Percentiles rank a stretch among this genome's conserved stretches.
Conservation (phyloP, 1,284 basidiomycete genomes). For the Fomitopsis betulina region DNA sequence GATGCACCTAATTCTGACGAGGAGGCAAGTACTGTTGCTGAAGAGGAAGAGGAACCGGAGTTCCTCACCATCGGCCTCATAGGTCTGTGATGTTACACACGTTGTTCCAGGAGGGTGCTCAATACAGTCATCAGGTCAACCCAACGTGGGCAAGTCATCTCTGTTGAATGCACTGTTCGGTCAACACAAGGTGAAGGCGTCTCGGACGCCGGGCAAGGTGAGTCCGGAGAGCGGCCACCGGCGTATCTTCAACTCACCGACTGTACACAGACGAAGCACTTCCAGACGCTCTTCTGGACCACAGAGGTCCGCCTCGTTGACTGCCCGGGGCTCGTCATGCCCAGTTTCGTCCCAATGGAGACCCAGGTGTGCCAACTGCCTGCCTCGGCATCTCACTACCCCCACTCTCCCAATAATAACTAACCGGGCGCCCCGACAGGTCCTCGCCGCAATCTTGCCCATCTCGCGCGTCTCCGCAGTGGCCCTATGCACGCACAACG, state of each 20-base stretch:
- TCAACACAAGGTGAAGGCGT: slow-evolving; percentile 76
- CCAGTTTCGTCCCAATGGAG: slow-evolving; percentile 75
- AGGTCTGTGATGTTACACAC: slow-evolving; percentile 39
- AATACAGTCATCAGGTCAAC: slow-evolving; percentile 60
- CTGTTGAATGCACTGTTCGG: slow-evolving; percentile 89
- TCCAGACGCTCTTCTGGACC: slow-evolving; percentile 89
- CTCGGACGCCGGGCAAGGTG: slow-evolving; percentile 88
- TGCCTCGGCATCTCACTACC: neutral
- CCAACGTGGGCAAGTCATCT: slow-evolving; percentile 92
- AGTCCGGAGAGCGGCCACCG: neutral
- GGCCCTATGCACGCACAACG: slow-evolving; percentile 69
- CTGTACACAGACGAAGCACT: slow-evolving; percentile 76
- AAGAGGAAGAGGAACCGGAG: slow-evolving; percentile 44
- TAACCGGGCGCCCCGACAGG: slow-evolving; percentile 33
- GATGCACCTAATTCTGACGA: slow-evolving; percentile 9
- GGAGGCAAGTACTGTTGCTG: slow-evolving; percentile 12
- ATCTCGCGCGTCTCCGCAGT: slow-evolving; percentile 85
- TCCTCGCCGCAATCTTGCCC: slow-evolving; percentile 78
- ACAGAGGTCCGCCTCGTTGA: slow-evolving; percentile 78
- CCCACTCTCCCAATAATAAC: neutral
- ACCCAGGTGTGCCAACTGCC: slow-evolving; percentile 51
- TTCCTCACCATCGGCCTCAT: slow-evolving; percentile 81
- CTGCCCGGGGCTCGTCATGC: slow-evolving; percentile 84
- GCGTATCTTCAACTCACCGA: neutral
- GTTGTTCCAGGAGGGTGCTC: neutral